Base-by-base conservation (phyloP, 164 flowering plant genomes). In the Umbilicus rupestris region DNA sequence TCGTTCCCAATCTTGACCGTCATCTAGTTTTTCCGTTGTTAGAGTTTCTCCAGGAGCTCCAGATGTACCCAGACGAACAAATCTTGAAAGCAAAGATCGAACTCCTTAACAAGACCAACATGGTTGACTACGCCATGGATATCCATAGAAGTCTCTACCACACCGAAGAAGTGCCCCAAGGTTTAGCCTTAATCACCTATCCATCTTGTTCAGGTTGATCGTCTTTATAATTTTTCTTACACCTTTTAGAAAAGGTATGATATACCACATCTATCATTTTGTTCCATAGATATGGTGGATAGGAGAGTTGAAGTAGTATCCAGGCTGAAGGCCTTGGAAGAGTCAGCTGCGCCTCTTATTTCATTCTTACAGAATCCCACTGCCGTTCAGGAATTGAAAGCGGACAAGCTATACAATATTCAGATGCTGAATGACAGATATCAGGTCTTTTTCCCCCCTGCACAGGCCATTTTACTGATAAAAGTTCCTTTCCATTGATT, bases 41-140 rank as follows among this genome's bases (percentile, higher is more conserved):
- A 12, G 96, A 94, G 69, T 94, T 89, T 67, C 78, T 87, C 7
- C 98, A 94, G 55, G 97, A 90, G 75, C 74, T 79, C 1, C 80
- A 77, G 30, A 68, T 87, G 5, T 81, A 94, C 71, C 76, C 85
- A 0, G 89, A 89, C 17, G 92, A 83, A 35, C 83, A 85, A 74
- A 91, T 91, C 64, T 79, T 91, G 41, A 89, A 94, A 70, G 84
- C 85, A 4, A 94, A 94, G 81, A 89, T 89, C 70, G 89, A 86
- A 70, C 87, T 94, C 10, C 85, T 94, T 22, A 91, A 82, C 80
- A 72, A 89, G 68, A 94, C 98, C 9, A 94, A 94, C 80, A 94
- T 94, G 98, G 98, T 94, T 24, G 98, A 94, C 68, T 94, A 89
- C 73, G 98, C 98, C 68, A 94, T 91, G 96, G 98, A 94, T 66